Percentiles rank a stretch among this genome's conserved stretches.
These are phyloP conservation scores for Wickerhamiella domercqiae DNA, from an alignment of 805 yeast genomes.

Conservation along the genomic window DNA sequence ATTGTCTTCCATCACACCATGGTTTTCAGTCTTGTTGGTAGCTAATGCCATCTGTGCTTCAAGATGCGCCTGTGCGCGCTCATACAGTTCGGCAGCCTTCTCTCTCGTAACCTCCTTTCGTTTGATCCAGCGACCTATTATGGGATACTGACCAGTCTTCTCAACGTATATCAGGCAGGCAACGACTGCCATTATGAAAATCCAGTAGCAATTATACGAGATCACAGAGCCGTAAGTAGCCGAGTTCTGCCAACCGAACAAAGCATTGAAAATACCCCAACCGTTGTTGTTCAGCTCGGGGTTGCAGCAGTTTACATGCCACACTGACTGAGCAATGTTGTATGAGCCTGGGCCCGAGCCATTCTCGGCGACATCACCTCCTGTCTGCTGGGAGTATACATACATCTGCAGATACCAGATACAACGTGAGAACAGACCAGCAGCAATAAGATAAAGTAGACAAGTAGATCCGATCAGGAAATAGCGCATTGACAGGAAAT, in stretches of 20 bases:
- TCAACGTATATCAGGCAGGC: conserved; percentile 66
- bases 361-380: conserved; percentile 88
- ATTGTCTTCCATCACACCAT: too few relatives aligned
- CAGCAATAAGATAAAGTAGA: conserved; percentile 74
- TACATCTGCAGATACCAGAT: conserved; percentile 77
- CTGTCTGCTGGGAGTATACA: conserved; percentile 47
- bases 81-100: conserved; percentile 25
- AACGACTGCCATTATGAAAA: conserved; percentile 41
- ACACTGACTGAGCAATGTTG: conserved; percentile 60
- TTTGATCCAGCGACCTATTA: conserved; percentile 30
- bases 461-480: conserved; percentile 80
- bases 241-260: conserved; percentile 94
- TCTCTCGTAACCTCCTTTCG: conserved; percentile 21
- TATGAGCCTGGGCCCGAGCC: conserved; percentile 96
- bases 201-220: conserved; percentile 82
- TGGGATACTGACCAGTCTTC: conserved; percentile 66
- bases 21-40: too few relatives aligned
- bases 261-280: conserved; percentile 93
- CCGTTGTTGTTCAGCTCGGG: conserved; percentile 65
- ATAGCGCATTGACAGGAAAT: conserved; percentile 66
- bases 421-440: conserved; percentile 88
- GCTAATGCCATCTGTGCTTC: too few relatives aligned
- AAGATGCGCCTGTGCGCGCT: conserved; percentile 15
- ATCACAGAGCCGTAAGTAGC: conserved; percentile 88
- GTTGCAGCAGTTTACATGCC: conserved; percentile 97